These are phyloP conservation scores for Fraxinus dipetala DNA, from an alignment of 305 asterid species.

Conservation along the genomic window DNA sequence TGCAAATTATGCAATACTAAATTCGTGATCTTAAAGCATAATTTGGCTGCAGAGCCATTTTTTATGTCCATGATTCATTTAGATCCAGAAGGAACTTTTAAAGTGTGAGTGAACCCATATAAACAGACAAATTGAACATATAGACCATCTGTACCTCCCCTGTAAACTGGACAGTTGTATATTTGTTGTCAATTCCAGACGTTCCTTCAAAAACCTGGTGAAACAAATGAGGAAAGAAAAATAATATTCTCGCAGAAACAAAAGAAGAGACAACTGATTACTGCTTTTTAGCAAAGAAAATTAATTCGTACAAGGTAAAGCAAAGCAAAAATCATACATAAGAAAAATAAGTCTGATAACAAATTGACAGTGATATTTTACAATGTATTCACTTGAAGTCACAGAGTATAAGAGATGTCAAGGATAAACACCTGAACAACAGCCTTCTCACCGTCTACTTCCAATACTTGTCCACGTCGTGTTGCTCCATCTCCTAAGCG, in stretches of 20 bases:
- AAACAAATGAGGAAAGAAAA: background rate
- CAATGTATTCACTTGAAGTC: conserved; percentile 9
- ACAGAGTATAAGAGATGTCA: background rate
- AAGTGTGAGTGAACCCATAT: background rate
- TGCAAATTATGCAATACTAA: background rate
- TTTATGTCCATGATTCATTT: background rate
- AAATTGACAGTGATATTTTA: conserved; percentile 2
- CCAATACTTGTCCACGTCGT: conserved; percentile 96
- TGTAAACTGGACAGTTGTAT: conserved; percentile 23
- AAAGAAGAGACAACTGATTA: background rate
- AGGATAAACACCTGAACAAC: conserved; percentile 78
- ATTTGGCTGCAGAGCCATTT: background rate
- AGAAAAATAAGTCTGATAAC: conserved; percentile 2
- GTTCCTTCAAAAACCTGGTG: conserved; percentile 27
- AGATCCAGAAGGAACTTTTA: background rate
- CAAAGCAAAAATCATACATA: conserved; percentile 6
- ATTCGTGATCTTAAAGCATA: background rate
- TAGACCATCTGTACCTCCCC: conserved; percentile 16
- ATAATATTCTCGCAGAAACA: background rate
- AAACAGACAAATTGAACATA: background rate
- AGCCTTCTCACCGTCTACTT: conserved; percentile 97
- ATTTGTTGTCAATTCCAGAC: conserved; percentile 25
- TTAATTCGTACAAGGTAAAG: background rate
- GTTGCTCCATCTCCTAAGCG: conserved; percentile 95
- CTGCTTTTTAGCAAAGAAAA: background rate